Conservation (phyloP, 140 eudicot genomes). For the Flaveria floridana region DNA sequence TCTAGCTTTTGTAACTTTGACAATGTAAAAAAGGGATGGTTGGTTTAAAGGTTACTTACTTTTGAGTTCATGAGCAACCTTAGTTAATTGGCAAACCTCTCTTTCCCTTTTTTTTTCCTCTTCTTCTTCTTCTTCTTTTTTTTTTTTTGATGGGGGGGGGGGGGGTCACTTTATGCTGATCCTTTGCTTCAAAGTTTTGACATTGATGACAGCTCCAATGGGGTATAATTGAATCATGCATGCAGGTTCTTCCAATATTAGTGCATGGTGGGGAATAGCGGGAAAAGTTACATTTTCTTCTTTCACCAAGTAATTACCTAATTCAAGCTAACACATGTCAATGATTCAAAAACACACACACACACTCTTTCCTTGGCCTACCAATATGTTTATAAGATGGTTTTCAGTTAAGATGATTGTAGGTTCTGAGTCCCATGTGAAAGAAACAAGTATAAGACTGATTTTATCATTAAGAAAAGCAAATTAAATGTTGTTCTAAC, state of each 20-base stretch:
- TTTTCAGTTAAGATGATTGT: background rate
- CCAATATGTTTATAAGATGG: background rate
- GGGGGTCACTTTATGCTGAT: slow-evolving; percentile 30
- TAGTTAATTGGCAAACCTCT: slow-evolving; percentile 26
- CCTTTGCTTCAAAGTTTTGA: slow-evolving; percentile 38
- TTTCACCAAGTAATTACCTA: slow-evolving; percentile 12
- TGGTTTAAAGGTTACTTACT: slow-evolving; percentile 36
- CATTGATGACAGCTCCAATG: slow-evolving; percentile 33
- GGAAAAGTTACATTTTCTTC: slow-evolving; percentile 24
- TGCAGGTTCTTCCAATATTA: slow-evolving; percentile 17
- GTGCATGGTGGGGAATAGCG: slow-evolving; percentile 21
- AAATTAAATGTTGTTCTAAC: too few relatives aligned
- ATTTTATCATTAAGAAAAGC: too few relatives aligned
- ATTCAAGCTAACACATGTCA: slow-evolving; percentile 26
- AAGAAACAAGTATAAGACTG: background rate
- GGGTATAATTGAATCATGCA: slow-evolving; percentile 30
- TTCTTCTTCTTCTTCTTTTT: too few relatives aligned
- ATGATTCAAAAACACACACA: background rate
- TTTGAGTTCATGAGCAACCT: slow-evolving; percentile 36
- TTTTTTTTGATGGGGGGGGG: background rate
- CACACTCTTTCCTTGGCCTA: background rate
- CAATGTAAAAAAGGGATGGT: slow-evolving; percentile 26
- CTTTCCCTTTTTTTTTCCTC: too few relatives aligned
- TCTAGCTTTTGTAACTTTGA: slow-evolving; percentile 28
- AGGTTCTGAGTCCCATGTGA: background rate